These are phyloP conservation scores for Gossypium turneri DNA, from an alignment of 345 rosid species.

Conservation along the genomic window DNA sequence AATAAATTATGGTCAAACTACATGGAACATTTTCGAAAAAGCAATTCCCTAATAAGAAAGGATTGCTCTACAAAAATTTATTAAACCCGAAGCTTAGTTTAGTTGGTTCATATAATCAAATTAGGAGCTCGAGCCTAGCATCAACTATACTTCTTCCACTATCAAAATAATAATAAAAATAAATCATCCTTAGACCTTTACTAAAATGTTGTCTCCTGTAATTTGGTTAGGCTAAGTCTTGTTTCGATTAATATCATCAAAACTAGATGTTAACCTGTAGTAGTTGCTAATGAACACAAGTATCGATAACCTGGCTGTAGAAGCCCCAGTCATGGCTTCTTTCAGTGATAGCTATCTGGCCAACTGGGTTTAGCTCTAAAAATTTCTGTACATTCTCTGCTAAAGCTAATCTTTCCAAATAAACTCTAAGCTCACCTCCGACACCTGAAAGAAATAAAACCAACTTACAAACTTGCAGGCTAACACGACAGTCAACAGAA, in stretches of 20 bases:
- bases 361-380: conserved; percentile 61
- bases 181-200: neutral
- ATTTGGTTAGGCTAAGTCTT: neutral
- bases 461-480: neutral
- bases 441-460: conserved; percentile 36
- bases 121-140: neutral
- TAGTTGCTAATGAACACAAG: neutral
- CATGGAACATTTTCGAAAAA: no score
- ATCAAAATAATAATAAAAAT: neutral
- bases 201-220: neutral
- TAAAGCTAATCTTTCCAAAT: conserved; percentile 51
- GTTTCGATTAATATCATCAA: neutral
- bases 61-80: neutral
- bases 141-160: neutral
- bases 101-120: neutral
- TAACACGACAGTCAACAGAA: neutral
- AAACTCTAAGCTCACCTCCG: conserved; percentile 62
- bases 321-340: conserved; percentile 55
- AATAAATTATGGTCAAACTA: no score
- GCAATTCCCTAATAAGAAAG: neutral
- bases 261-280: neutral
- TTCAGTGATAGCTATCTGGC: conserved; percentile 64
- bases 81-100: no score
- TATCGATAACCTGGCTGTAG: conserved; percentile 34
- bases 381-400: conserved; percentile 56